These are phyloP conservation scores for Drechslerella dactyloides DNA, from an alignment of 2,329 filamentous ascomycete species.

Conservation along the genomic window DNA sequence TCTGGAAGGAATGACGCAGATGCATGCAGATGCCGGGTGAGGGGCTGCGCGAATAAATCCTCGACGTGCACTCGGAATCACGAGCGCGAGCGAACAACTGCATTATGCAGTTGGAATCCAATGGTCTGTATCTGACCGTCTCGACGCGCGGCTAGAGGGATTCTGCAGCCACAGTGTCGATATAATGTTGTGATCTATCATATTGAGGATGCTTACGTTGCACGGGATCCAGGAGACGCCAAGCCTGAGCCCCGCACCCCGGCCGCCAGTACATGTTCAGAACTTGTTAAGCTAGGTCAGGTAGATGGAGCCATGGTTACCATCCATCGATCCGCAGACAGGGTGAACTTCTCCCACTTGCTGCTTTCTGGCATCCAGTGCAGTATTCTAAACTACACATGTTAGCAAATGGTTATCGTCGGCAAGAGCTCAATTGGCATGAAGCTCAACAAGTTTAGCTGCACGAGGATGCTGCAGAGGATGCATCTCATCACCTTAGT, in stretches of 20 bases:
- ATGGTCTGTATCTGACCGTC: neutral
- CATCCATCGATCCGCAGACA: too few species aligned
- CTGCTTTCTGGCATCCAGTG: too few species aligned
- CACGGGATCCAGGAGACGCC: neutral
- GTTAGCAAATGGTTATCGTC: too few species aligned
- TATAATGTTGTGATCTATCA: neutral
- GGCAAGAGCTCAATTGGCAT: too few species aligned
- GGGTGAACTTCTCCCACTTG: too few species aligned
- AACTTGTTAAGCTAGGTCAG: neutral
- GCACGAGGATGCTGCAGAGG: too few species aligned
- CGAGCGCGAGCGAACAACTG: neutral
- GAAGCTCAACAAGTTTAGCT: too few species aligned
- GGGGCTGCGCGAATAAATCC: neutral
- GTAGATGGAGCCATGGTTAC: too few species aligned
- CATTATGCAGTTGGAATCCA: neutral
- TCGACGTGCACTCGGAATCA: neutral
- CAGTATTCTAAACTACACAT: too few species aligned
- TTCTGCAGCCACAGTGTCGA: neutral
- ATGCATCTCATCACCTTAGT: too few species aligned
- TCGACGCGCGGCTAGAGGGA: neutral
- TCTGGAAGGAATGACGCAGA: constrained; percentile 5
- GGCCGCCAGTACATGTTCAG: neutral
- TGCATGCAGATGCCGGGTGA: neutral
- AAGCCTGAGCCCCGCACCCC: neutral
- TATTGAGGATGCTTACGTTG: neutral